Conservation (phyloP, 257 asterid genomes). For the Osmanthus fragrans region DNA sequence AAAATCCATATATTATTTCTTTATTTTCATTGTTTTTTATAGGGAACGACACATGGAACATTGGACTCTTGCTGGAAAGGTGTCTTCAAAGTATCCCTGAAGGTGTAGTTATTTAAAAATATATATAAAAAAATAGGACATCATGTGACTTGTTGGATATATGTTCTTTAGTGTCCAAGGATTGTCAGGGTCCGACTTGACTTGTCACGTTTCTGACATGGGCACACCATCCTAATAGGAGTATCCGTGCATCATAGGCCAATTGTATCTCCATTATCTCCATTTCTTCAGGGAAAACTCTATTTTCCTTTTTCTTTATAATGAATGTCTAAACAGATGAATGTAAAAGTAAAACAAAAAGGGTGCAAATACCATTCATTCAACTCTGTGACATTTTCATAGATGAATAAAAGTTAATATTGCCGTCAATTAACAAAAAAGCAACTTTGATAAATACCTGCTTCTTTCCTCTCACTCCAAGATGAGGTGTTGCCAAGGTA, state of each 20-base stretch:
- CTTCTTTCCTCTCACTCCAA: slow-evolving; percentile 90
- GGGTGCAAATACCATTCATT: background rate
- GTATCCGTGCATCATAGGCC: background rate
- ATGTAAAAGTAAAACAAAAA: background rate
- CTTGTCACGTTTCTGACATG: too few relatives aligned
- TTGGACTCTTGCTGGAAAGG: too few relatives aligned
- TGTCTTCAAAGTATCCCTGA: too few relatives aligned
- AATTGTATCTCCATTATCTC: background rate
- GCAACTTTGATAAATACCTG: slow-evolving; percentile 53
- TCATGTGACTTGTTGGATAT: too few relatives aligned
- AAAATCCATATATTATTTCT: too few relatives aligned
- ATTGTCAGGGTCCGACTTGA: too few relatives aligned
- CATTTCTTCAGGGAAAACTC: background rate
- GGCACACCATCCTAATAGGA: too few relatives aligned
- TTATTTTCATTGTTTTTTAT: too few relatives aligned
- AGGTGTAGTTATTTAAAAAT: too few relatives aligned
- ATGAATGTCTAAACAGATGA: background rate
- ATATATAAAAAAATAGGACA: too few relatives aligned
- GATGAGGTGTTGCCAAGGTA: slow-evolving; percentile 98
- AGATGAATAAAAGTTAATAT: slow-evolving; percentile 3
- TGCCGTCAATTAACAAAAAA: background rate
- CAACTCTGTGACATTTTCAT: background rate
- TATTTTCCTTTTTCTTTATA: background rate
- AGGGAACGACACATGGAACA: too few relatives aligned
- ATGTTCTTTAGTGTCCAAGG: too few relatives aligned